These are phyloP conservation scores for Penstemon davidsonii DNA, from an alignment of 257 asterid species.

Conservation along the genomic window DNA sequence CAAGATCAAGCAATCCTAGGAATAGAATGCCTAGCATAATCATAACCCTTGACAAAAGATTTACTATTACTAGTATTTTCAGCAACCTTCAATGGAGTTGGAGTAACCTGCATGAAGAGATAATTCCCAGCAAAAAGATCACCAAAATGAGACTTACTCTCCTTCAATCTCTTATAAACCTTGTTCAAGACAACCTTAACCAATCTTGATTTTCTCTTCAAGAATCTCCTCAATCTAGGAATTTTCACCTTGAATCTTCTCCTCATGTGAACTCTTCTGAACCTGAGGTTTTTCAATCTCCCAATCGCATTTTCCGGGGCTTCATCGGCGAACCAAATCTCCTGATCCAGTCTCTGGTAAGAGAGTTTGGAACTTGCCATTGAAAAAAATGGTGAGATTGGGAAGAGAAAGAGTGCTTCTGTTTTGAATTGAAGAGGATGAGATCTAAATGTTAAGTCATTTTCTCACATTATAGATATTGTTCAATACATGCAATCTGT, in stretches of 20 bases:
- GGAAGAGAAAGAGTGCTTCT: constrained; percentile 1
- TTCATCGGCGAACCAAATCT: constrained; percentile 40
- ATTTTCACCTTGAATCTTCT: constrained; percentile 49
- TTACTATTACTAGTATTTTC: constrained; percentile 7
- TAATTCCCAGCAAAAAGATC: constrained; percentile 90
- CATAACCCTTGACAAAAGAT: constrained; percentile 16
- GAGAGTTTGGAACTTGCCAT: constrained; percentile 44
- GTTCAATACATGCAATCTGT: constrained; percentile 7
- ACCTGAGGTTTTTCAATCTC: constrained; percentile 31
- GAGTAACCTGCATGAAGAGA: constrained; percentile 80
- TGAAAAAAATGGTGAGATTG: background rate
- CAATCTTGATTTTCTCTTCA: constrained; percentile 45
- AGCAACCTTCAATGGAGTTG: constrained; percentile 52
- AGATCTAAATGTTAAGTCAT: constrained; percentile 21
- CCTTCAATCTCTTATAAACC: constrained; percentile 66
- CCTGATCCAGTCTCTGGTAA: constrained; percentile 52
- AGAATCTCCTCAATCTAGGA: constrained; percentile 44
- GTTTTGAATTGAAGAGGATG: constrained; percentile 4
- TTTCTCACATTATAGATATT: constrained; percentile 19
- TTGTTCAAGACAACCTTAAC: constrained; percentile 50
- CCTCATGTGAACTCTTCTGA: constrained; percentile 40
- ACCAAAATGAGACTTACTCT: constrained; percentile 68
- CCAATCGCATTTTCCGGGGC: constrained; percentile 44
- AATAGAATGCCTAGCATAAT: background rate
- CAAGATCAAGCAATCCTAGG: constrained; percentile 17